Evolutionary conservation across 83 land plant genomes (phyloP).

Genomic region (Diphasiastrum complanatum): DNA sequence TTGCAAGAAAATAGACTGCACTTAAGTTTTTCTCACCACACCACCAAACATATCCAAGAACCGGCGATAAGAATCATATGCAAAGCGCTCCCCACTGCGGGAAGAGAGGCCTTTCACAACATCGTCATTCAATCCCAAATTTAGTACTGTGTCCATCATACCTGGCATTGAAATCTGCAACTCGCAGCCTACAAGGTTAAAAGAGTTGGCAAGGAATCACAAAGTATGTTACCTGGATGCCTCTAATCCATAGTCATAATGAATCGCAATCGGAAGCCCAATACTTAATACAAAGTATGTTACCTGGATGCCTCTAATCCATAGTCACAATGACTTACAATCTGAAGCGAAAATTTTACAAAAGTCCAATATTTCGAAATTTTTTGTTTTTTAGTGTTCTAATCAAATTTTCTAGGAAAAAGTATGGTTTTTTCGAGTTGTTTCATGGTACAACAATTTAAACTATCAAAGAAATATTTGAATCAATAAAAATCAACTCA

Average conservation of each 20-base stretch:
- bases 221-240: not conserved
- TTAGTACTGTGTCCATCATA: slow-evolving; percentile 99
- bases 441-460: not conserved
- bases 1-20: not conserved
- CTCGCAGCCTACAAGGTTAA: not conserved
- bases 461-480: too few species aligned
- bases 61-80: slow-evolving; percentile 91
- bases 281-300: too few species aligned
- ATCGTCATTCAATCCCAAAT: slow-evolving; percentile 89
- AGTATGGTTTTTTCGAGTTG: too few species aligned
- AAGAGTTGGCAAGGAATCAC: too few species aligned
- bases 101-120: slow-evolving; percentile 77
- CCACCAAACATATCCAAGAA: slow-evolving; percentile 97
- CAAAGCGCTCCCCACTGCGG: slow-evolving; percentile 95
- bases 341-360: not conserved
- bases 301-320: too few species aligned
- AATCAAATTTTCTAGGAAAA: not conserved
- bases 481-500: too few species aligned
- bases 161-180: slow-evolving; percentile 96
- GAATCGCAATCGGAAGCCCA: not conserved
- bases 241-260: not conserved
- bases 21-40: slow-evolving; percentile 55
- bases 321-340: not conserved
- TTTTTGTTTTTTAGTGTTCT: too few species aligned
- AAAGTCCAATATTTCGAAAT: too few species aligned